Conservation (phyloP, 169 alveolate genomes). For the Plasmodium vinckei region DNA sequence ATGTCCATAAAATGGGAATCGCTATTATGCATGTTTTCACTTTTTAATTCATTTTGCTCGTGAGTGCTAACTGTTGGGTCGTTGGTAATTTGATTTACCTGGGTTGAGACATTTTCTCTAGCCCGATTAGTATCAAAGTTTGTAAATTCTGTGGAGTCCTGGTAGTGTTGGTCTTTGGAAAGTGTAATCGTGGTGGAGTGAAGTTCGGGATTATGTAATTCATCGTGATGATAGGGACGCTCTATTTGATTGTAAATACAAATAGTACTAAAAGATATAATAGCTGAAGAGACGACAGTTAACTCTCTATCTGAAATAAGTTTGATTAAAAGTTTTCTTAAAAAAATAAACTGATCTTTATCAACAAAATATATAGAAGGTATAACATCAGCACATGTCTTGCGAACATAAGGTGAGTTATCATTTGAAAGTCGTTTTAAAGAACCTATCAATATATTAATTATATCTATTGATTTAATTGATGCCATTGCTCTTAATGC, state of each 20-base stretch:
- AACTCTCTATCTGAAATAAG: conserved; percentile 78
- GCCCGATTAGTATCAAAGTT: too few species aligned
- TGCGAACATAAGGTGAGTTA: conserved; percentile 87
- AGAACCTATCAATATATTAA: conserved; percentile 80
- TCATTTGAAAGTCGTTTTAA: conserved; percentile 86
- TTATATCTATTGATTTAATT: conserved; percentile 83
- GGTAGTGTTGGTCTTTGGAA: too few species aligned
- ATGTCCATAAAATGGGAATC: not conserved
- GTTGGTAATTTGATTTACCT: too few species aligned
- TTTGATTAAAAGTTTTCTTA: conserved; percentile 66
- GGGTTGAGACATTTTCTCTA: too few species aligned
- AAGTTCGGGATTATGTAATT: too few species aligned
- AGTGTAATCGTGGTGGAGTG: too few species aligned
- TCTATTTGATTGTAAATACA: conserved; percentile 3
- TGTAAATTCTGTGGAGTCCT: too few species aligned
- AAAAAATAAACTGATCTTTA: conserved; percentile 74
- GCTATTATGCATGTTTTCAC: not conserved
- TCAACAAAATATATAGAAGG: conserved; percentile 82
- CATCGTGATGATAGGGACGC: too few species aligned
- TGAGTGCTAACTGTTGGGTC: too few species aligned
- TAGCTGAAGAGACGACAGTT: conserved; percentile 82
- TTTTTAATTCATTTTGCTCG: too few species aligned
- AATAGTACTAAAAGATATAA: conserved; percentile 70
- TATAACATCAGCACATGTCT: conserved; percentile 86
- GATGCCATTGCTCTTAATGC: conserved; percentile 88